phyloP scores from a whole-genome alignment of 805 yeast species.

The Suhomyces faveliae region DNA sequence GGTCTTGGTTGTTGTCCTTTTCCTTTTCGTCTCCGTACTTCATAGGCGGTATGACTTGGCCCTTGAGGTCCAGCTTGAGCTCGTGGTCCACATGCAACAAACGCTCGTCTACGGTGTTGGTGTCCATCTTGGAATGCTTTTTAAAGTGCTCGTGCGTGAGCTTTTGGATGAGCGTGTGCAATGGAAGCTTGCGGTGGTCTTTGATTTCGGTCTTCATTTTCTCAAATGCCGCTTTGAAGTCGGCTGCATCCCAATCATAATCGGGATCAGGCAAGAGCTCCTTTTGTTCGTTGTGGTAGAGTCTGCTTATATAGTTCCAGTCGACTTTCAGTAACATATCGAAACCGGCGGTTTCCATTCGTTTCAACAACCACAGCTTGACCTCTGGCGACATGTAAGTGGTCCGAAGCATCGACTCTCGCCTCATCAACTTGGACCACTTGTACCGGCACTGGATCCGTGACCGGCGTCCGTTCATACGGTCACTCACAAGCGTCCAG shows the following conservation, averaged over 20 bases:
- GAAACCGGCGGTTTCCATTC: constrained; percentile 26
- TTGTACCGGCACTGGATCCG: constrained; percentile 94
- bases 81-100: neutral
- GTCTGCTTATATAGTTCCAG: constrained; percentile 34
- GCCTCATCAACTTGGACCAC: constrained; percentile 79
- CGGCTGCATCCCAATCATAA: constrained; percentile 55
- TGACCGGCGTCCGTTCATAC: constrained; percentile 84
- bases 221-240: constrained; percentile 61
- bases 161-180: constrained; percentile 3
- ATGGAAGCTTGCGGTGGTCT: constrained; percentile 28
- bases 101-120: neutral
- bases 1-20: neutral
- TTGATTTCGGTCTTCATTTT: constrained; percentile 53
- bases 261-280: constrained; percentile 12
- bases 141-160: constrained; percentile 2
- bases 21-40: neutral
- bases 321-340: constrained; percentile 28
- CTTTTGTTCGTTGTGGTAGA: constrained; percentile 28
- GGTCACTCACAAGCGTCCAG: constrained; percentile 90
- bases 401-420: constrained; percentile 43
- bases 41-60: too few relatives aligned
- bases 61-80: neutral
- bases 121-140: neutral
- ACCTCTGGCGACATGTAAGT: constrained; percentile 32
- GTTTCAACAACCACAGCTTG: constrained; percentile 39